Conservation (phyloP, 805 yeast species). For the Zygosaccharomyces bisporus region DNA sequence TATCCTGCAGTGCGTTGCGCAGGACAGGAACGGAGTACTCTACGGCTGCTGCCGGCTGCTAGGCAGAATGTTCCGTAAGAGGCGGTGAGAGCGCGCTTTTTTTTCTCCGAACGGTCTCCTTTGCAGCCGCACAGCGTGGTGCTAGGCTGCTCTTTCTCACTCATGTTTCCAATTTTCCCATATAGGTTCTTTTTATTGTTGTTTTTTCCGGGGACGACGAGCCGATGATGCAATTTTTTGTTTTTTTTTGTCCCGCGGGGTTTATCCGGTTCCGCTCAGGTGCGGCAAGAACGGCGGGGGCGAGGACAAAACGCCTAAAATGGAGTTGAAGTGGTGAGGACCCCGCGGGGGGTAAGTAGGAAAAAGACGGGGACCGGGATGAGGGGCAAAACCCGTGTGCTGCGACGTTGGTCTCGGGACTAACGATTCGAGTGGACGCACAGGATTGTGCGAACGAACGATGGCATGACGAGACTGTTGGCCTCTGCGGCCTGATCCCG, state of each 20-base stretch:
- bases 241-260: background rate
- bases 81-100: background rate
- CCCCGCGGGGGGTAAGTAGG: background rate
- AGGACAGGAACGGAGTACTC: background rate
- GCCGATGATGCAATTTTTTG: background rate
- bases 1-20: background rate
- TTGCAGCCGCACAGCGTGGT: background rate
- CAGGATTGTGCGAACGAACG: too few relatives aligned
- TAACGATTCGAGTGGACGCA: background rate
- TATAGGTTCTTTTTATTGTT: background rate
- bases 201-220: background rate
- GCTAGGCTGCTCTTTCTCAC: background rate
- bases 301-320: background rate
- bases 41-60: background rate
- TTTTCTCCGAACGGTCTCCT: background rate
- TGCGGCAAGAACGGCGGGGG: background rate
- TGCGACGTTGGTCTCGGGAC: background rate
- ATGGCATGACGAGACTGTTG: background rate
- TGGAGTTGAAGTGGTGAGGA: background rate
- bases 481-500: background rate
- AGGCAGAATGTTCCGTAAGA: background rate
- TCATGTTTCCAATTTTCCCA: background rate
- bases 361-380: background rate
- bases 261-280: background rate
- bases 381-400: background rate